Evolutionary conservation across 768 basidiomycete species (phyloP), one percentile per base, ranked within the genome.

Genomic region (Russula emetica): DNA sequence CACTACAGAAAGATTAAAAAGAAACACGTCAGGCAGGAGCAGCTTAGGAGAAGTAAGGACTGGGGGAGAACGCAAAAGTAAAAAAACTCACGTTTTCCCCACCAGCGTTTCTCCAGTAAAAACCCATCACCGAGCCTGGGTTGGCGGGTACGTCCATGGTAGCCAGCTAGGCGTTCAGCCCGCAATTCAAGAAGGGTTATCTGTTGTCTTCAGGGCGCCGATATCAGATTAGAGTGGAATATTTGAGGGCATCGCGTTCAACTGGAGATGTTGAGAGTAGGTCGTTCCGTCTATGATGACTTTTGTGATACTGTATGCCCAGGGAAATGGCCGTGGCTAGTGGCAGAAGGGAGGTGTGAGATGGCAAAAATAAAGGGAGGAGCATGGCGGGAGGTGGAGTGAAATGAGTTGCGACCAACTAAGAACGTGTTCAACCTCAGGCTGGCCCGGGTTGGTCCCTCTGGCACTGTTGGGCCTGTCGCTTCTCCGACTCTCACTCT

Each of bases 61-160:
- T 13, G 9, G 14, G 24, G 26, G 0, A 50, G 40, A 22, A 47
- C 51, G 32, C 30, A 30, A 30, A 30, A 4, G 22, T 28, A 40
- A 40, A 20, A 5, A 44, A 22, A 69, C 72, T 66, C 45, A 75
- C 75, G 30, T 73, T 59, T 69, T 20, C 28, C 18, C 34, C 36
- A 70, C 77, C 76, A 77, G 81, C n/a, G 55, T 74, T 79, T 40
- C 66, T 66, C 87, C 87, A 88, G 55, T 75, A 70, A 66, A 87
- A 83, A 4, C 74, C 71, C 6, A 88, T 50, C 0, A 30, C 30
- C 30, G 30, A 30, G 30, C 30, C 30, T 30, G 5, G 30, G 30
- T 30, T 30, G 30, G 30, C 30, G 30, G 30, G 5, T 30, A 6
- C 30, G 30, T 30, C 30, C 30, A 30, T 30, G 3, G 30, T 30